Conservation (phyloP, 176 grass and related monocot species). For the Rhynchospora pubera region DNA sequence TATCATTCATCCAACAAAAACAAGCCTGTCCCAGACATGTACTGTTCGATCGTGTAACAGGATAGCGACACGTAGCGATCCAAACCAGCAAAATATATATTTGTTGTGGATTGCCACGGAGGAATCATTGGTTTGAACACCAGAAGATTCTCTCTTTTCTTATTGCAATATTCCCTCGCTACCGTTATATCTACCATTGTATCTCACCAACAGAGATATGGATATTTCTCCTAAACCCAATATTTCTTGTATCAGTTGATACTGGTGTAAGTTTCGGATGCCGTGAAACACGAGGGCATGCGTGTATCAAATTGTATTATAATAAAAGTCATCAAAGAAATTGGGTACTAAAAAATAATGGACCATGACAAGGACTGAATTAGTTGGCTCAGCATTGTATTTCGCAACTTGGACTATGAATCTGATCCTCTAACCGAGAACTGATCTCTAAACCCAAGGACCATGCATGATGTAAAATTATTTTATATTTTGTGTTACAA, state of each 20-base stretch:
- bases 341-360: background rate
- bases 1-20: too few species aligned
- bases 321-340: background rate
- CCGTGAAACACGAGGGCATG: background rate
- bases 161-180: background rate
- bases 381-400: background rate
- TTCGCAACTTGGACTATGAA: background rate
- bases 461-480: background rate
- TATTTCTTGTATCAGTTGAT: background rate
- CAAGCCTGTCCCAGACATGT: background rate
- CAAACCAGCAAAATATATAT: background rate
- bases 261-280: background rate
- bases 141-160: background rate
- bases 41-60: background rate
- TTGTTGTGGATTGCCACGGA: background rate
- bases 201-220: background rate
- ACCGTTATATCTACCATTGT: background rate
- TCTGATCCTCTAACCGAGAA: conserved; percentile 6
- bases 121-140: conserved; percentile 3
- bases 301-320: background rate
- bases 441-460: background rate
- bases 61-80: background rate
- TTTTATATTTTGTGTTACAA: background rate
- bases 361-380: conserved; percentile 4
- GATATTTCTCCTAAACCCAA: background rate